Evolutionary conservation across 164 flowering plant species (phyloP), one percentile per base, ranked within the genome.

Genomic region (Macadamia integrifolia): DNA sequence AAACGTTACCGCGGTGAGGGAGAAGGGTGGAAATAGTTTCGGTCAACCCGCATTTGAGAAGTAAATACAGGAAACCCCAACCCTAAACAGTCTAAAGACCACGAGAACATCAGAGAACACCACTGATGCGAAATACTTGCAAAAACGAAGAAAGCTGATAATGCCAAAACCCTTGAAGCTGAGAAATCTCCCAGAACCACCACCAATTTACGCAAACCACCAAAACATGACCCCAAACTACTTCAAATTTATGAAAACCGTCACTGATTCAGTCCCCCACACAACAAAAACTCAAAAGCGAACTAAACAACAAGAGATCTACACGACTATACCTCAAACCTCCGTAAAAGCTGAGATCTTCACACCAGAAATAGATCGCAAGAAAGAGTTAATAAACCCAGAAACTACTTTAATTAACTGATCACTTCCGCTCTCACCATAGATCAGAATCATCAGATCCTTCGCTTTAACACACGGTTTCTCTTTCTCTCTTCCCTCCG

Each of bases 401-500:
- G 6, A 8, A 49, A 14, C 53, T 10, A 14, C 11, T 49, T 35
- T 5, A 35, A 35, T 35, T 5, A 35, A 35, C 40, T 35, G 5
- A 2, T 2, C 40, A 35, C 40, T 35, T 35, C 40, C 40, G 3
- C 40, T 35, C 5, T 5, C 40, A 5, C 3, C 40, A 35, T 2
- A 35, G 40, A 35, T 35, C 40, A 46, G 53, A 31, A 31, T 60
- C 53, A 35, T 35, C 40, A 46, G 53, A 31, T 50, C 66, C 53
- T n/a, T 40, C 61, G 61, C 66, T 69, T 66, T 69, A 48, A 8
- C 53, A 8, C 60, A 44, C n/a, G 23, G 56, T 58, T 72, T 52
- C 68, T 30, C 71, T 66, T 60, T 62, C 62, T 58, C 67, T 61
- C 62, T 57, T 46, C 15, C 73, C 32, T 28, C 9, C 69, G 80